These are phyloP conservation scores for Cenchrus americanus DNA, from an alignment of 176 grass and related monocot species.

Conservation along the genomic window DNA sequence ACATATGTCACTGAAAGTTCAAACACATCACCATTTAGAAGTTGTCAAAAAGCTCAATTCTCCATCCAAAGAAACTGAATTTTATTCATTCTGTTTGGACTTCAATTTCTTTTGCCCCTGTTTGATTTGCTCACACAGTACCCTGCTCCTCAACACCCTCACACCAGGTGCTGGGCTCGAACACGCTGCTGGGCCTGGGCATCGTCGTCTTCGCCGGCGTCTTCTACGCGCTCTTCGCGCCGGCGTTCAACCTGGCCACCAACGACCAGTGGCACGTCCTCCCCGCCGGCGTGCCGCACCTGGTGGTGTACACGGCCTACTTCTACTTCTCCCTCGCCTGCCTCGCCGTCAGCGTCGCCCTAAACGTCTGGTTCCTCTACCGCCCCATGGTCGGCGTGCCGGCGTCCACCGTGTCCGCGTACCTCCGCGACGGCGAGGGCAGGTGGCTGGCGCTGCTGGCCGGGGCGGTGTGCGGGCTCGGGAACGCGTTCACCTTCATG, in stretches of 20 bases:
- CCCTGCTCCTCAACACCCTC: neutral
- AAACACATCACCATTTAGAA: neutral
- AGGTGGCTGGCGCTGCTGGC: slow-evolving; percentile 69
- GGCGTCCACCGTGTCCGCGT: slow-evolving; percentile 59
- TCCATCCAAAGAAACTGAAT: neutral
- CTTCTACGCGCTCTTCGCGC: slow-evolving; percentile 90
- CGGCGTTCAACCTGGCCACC: slow-evolving; percentile 87
- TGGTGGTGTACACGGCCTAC: slow-evolving; percentile 91
- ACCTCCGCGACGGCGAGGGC: slow-evolving; percentile 56
- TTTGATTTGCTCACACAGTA: neutral
- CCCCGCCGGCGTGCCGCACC: slow-evolving; percentile 59
- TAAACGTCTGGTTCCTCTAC: slow-evolving; percentile 85
- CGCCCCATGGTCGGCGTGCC: slow-evolving; percentile 75
- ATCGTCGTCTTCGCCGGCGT: slow-evolving; percentile 84
- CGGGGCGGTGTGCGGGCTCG: slow-evolving; percentile 72
- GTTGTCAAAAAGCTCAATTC: neutral
- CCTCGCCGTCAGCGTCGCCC: slow-evolving; percentile 53
- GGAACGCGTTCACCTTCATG: slow-evolving; percentile 94
- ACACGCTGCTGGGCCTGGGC: slow-evolving; percentile 58
- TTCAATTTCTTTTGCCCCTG: neutral
- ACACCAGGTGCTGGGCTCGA: slow-evolving; percentile 49
- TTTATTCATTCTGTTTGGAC: neutral
- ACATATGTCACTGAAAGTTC: neutral
- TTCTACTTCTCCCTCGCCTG: slow-evolving; percentile 95
- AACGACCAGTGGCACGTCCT: slow-evolving; percentile 87